Base-by-base conservation (phyloP, 257 asterid genomes). In the Gynochthodes officinalis region DNA sequence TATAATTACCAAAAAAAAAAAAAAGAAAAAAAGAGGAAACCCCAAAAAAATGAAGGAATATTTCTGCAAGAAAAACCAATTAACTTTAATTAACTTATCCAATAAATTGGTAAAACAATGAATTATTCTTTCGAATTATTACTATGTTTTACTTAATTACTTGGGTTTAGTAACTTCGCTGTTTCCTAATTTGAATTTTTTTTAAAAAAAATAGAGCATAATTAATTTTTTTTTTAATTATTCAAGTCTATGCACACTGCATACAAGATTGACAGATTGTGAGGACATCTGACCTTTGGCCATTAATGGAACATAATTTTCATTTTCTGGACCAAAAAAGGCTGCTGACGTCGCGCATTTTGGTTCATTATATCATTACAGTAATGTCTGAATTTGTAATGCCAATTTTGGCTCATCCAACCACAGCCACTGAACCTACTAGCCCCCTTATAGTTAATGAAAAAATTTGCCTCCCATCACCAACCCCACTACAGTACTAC, bases 71-170 rank as follows among this genome's bases (percentile, higher is more conserved):
- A 23, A 72, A 65, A n/a, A 3, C 53, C 42, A 23, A 39, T 50
- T 48, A n/a, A n/a, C n/a, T n/a, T n/a, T n/a, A n/a, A n/a, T 65
- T 42, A 64, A 40, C 69, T 64, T 62, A 28, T n/a, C 30, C 39
- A 61, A 43, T 39, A n/a, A 48, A n/a, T n/a, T 60, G 69, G 30
- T 43, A 61, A 48, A 21, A 21, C 23, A 60, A 61, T 72, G 50
- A 43, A 58, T 25, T 14, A 64, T 35, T 39, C 19, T 27, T 58
- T 28, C 6, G 18, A 16, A 52, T 35, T 35, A 4, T 35, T 18
- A 18, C 2, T 16, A 16, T 32, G 43, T 32, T 32, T 32, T 30
- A 18, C 27, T 61, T 61, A 14, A 61, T 33, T 1, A 32, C 66
- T 61, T 28, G 63, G 35, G 12, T 27, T 10, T 27, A 11, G 14